Evolutionary conservation across 2,329 filamentous ascomycete species (phyloP), one percentile per base, ranked within the genome.

Genomic region (Aspergillus ochraceus): DNA sequence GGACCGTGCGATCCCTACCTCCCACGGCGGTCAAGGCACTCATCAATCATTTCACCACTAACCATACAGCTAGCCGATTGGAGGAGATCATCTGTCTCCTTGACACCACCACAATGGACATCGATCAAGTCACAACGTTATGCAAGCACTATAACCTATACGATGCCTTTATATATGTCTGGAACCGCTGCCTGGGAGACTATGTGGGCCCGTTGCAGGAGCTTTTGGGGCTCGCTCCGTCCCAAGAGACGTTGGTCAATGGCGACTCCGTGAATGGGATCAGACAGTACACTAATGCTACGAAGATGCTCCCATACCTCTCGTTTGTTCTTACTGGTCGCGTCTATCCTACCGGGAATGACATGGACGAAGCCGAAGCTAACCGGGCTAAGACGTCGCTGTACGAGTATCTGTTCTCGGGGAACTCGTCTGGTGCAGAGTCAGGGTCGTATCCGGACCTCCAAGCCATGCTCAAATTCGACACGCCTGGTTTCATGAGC

Each of bases 71-170:
- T 66, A 85, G 85, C 61, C 87, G 89, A 11, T 81, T 99, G 8
- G 96, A 99, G 77, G 94, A 98, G 76, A 90, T 98, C 74, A 90
- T 99, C 32, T 98, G 94, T 73, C 89, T 94, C 64, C 89, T 99
- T 78, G 90, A 97, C 68, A 96, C 94, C 1, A 82, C 86, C 14
- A 97, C 92, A 0, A 88, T 99, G 71, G 96, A 99, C 72, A 88
- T 99, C 66, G 94, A 99, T 72, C 91, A 98, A 75, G 87, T 96
- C 59, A 97, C 94, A 0, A 84, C 85, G 12, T 81, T 99, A 24
- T 99, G 95, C 82, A 96, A 95, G 74, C 89, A 94, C 71, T 88
- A 98, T 74, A 87, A 90, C 65, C 84, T 99, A 4, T 99, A 97
- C 71, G 96, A 99, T 76, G 96, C 95, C 2, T 85, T 97, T 58